Evolutionary conservation across 306 rosid species (phyloP).

Genomic region (Cucurbita moschata): DNA sequence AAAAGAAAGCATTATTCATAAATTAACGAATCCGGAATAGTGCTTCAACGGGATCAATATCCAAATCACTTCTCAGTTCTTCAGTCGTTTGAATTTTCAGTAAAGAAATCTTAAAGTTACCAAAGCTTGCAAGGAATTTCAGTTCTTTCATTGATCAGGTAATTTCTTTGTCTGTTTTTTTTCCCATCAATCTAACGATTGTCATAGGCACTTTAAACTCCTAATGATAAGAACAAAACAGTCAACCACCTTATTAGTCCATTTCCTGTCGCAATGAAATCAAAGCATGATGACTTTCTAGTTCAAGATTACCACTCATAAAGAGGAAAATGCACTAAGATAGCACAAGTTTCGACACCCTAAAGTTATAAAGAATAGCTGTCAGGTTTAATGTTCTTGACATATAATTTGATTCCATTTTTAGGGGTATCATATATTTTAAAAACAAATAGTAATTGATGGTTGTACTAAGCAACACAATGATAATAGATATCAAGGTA

Average conservation of each 20-base stretch:
- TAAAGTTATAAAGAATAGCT: background rate
- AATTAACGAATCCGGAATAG: too few species aligned
- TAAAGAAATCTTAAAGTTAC: background rate
- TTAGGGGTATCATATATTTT: background rate
- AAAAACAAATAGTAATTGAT: background rate
- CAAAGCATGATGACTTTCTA: background rate
- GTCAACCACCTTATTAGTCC: background rate
- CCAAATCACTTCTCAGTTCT: background rate
- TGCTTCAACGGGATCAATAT: background rate
- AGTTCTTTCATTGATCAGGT: background rate
- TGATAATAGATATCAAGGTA: slow-evolving; percentile 9
- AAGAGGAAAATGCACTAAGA: background rate
- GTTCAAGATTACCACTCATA: background rate
- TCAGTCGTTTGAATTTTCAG: background rate
- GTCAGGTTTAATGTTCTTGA: background rate
- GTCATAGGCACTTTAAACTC: background rate
- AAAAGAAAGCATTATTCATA: background rate
- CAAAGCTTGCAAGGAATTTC: background rate
- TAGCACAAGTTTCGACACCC: background rate
- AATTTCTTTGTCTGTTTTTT: background rate
- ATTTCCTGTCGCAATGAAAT: background rate
- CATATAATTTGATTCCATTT: background rate
- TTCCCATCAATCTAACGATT: background rate
- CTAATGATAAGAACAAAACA: background rate
- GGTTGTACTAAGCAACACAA: background rate